Conservation (phyloP, 352 stramenopile genomes). For the Phytophthora aleatoria region DNA sequence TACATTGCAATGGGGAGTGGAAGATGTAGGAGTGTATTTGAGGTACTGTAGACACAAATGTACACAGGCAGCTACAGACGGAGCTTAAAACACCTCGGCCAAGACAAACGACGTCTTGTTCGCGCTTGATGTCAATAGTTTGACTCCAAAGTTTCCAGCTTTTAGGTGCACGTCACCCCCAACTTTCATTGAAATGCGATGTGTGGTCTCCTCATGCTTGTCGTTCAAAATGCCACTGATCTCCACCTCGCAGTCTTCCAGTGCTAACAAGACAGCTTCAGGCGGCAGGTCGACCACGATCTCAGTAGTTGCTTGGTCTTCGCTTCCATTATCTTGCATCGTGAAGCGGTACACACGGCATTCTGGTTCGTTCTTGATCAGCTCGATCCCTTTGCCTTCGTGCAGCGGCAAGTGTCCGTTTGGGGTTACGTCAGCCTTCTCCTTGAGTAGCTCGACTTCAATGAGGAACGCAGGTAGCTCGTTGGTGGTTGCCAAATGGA, state of each 20-base stretch:
- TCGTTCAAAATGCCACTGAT: slow-evolving; percentile 14
- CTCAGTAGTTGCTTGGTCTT: slow-evolving; percentile 10
- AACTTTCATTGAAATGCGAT: slow-evolving; percentile 21
- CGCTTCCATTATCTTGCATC: slow-evolving; percentile 16
- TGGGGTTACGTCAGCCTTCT: slow-evolving; percentile 32
- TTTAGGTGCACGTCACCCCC: slow-evolving; percentile 34
- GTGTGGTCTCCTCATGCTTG: slow-evolving; percentile 1
- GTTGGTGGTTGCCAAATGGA: slow-evolving; percentile 41
- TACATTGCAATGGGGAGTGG: slow-evolving; percentile 1
- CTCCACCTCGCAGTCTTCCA: slow-evolving; percentile 34
- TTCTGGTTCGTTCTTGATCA: slow-evolving; percentile 42
- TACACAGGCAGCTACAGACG: background rate
- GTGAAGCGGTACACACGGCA: slow-evolving; percentile 56
- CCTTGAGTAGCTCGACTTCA: slow-evolving; percentile 55
- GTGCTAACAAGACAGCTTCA: slow-evolving; percentile 41
- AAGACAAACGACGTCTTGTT: slow-evolving; percentile 33
- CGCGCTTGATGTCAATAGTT: slow-evolving; percentile 15
- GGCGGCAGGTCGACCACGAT: slow-evolving; percentile 39
- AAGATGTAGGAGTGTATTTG: background rate
- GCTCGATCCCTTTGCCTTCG: slow-evolving; percentile 21
- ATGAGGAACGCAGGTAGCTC: slow-evolving; percentile 50
- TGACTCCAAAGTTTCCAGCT: slow-evolving; percentile 13
- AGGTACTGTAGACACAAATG: background rate
- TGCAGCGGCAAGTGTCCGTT: slow-evolving; percentile 35
- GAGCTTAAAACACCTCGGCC: slow-evolving; percentile 34